Evolutionary conservation across 768 basidiomycete species (phyloP).

Genomic region (Kwoniella europaea): DNA sequence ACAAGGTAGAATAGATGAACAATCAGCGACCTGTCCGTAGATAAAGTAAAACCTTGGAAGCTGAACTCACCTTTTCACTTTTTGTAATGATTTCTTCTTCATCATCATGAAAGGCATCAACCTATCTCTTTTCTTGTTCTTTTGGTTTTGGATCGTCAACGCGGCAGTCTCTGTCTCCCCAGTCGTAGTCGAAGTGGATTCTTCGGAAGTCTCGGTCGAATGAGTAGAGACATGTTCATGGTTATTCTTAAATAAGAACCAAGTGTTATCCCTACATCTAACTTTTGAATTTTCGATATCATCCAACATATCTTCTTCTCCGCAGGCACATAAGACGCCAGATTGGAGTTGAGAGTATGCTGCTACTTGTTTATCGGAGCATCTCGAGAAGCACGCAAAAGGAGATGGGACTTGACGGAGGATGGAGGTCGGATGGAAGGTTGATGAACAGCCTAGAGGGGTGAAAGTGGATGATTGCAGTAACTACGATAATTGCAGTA

Average conservation of each 20-base stretch:
- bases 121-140: constrained; percentile 9
- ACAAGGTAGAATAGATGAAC: background rate
- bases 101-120: constrained; percentile 22
- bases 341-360: constrained; percentile 16
- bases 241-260: constrained; percentile 18
- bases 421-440: constrained; percentile 24
- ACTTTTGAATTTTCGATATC: constrained; percentile 1
- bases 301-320: constrained; percentile 17
- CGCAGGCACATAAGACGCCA: constrained; percentile 21
- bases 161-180: background rate
- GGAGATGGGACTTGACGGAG: constrained; percentile 20
- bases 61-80: constrained; percentile 1
- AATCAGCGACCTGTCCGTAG: background rate
- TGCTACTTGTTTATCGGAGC: constrained; percentile 17
- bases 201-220: background rate
- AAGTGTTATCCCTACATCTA: constrained; percentile 22
- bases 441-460: constrained; percentile 17
- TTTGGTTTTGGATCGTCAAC: background rate
- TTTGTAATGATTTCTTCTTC: constrained; percentile 13
- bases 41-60: background rate
- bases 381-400: constrained; percentile 22
- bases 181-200: background rate
- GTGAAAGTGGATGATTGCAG: constrained; percentile 14
- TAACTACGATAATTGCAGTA: background rate
- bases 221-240: background rate